A percentile compares a stretch with the other conserved stretches of the same genome.
Conservation (phyloP, 768 basidiomycete genomes). For the Boletellus ananas region DNA sequence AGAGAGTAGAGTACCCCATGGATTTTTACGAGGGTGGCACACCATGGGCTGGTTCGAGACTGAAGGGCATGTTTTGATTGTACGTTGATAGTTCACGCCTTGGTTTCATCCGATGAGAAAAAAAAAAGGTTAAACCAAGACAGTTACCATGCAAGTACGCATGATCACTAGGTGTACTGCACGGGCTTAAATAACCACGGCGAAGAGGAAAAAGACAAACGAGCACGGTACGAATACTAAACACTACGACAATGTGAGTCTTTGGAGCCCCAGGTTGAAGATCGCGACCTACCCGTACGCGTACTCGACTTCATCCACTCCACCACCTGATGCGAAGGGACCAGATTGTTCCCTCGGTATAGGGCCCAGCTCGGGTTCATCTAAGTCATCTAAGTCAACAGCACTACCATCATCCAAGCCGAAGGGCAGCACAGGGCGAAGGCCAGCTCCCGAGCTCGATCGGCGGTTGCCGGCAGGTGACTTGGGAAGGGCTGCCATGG, state of each 20-base stretch:
- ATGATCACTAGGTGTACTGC: background rate
- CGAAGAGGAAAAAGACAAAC: background rate
- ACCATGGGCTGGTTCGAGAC: conserved; percentile 69
- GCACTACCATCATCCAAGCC: conserved; percentile 76
- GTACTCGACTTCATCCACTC: conserved; percentile 89
- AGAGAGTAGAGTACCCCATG: conserved; percentile 72
- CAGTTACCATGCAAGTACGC: background rate
- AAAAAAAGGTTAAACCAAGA: background rate
- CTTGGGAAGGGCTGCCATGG: conserved; percentile 89
- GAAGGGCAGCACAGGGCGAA: conserved; percentile 77
- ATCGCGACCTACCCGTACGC: conserved; percentile 66
- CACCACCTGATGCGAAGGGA: conserved; percentile 74
- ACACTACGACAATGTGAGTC: conserved; percentile 22
- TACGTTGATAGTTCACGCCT: background rate
- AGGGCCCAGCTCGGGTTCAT: conserved; percentile 68
- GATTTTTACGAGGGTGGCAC: conserved; percentile 88
- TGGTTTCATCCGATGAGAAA: background rate
- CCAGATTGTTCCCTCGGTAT: conserved; percentile 69
- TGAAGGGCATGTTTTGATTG: conserved; percentile 45
- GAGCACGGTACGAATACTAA: conserved; percentile 2
- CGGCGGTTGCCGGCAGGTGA: conserved; percentile 81
- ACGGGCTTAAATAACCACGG: background rate
- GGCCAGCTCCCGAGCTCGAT: conserved; percentile 77
- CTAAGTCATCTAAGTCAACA: conserved; percentile 68
- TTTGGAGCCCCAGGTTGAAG: background rate